These are phyloP conservation scores for Persicaria maculosa DNA, from an alignment of 148 eudicot species.

Conservation along the genomic window DNA sequence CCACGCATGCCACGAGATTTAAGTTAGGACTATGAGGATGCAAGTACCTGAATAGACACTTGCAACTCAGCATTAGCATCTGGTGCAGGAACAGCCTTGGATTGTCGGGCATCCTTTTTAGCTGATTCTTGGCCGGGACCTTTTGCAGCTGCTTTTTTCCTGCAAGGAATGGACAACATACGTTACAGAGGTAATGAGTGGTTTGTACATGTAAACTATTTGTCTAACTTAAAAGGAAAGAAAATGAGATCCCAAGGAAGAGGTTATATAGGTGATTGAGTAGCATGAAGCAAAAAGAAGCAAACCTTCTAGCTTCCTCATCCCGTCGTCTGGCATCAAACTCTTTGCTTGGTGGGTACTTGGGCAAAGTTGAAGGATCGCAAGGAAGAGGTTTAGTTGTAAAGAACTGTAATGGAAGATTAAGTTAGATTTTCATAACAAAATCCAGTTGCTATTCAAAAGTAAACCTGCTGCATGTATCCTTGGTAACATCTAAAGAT, in stretches of 20 bases:
- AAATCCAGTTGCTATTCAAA: not conserved
- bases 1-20: too few species aligned
- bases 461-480: not conserved
- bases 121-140: constrained; percentile 34
- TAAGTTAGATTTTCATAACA: not conserved
- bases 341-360: constrained; percentile 73
- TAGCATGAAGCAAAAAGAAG: constrained; percentile 5
- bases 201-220: not conserved
- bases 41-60: constrained; percentile 43
- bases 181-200: not conserved
- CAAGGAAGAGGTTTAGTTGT: constrained; percentile 61
- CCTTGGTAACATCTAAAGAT: not conserved
- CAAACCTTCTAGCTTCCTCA: constrained; percentile 58
- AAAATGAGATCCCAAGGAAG: not conserved
- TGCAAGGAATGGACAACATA: constrained; percentile 16
- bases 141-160: constrained; percentile 41
- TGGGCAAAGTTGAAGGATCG: constrained; percentile 61
- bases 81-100: constrained; percentile 55
- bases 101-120: constrained; percentile 36
- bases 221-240: not conserved
- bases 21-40: too few species aligned
- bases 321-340: constrained; percentile 54
- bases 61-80: constrained; percentile 68
- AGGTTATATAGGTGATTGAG: too few species aligned
- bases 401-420: constrained; percentile 39